A percentile compares a stretch with the other conserved stretches of the same genome.
Evolutionary conservation across 1,284 basidiomycete species (phyloP).

Genomic region (Bondarzewia mesenterica): DNA sequence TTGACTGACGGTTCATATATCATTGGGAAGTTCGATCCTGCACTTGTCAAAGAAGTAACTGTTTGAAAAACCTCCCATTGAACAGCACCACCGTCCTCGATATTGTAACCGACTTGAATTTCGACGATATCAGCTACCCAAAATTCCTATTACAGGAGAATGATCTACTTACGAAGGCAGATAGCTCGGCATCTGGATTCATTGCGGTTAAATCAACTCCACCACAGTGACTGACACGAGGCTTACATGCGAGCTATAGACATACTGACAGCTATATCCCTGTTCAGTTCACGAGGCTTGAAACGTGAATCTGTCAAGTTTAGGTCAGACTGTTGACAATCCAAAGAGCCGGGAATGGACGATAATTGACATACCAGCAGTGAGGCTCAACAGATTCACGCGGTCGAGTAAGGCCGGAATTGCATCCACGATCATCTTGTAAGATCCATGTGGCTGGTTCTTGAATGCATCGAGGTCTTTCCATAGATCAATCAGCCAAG

Average conservation of each 20-base stretch:
- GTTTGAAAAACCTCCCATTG: not conserved
- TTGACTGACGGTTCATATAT: not conserved
- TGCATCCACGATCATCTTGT: not conserved
- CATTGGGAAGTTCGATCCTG: not conserved
- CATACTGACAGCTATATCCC: not conserved
- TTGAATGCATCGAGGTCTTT: not conserved
- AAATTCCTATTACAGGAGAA: not conserved
- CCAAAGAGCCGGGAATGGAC: no score
- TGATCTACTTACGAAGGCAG: not conserved
- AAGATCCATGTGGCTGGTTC: not conserved
- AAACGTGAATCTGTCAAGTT: not conserved
- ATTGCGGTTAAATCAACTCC: not conserved
- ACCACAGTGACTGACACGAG: not conserved
- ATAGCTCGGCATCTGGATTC: not conserved
- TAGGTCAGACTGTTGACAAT: not conserved
- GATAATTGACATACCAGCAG: not conserved
- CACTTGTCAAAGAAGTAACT: not conserved
- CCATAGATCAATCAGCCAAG: constrained; percentile 8
- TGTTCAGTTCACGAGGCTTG: not conserved
- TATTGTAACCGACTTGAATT: not conserved
- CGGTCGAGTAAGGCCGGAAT: not conserved
- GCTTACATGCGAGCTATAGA: not conserved
- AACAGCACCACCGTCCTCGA: not conserved
- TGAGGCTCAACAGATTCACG: not conserved
- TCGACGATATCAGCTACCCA: not conserved